phyloP scores from a whole-genome alignment of 768 basidiomycete species.

The Basidioascus undulatus region DNA sequence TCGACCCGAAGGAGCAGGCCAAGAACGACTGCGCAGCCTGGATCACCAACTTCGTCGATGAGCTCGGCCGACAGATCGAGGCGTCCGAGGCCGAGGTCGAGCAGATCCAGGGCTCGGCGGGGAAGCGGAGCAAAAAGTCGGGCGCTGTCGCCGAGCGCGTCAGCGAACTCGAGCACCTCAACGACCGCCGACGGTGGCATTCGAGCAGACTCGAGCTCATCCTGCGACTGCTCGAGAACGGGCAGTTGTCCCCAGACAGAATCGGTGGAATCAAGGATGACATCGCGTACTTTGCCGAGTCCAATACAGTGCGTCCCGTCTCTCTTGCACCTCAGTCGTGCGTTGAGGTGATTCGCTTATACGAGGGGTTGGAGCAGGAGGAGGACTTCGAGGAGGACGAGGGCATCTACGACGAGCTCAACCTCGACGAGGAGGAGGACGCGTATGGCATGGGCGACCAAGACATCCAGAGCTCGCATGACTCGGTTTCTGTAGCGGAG shows the following conservation, averaged over 20 bases:
- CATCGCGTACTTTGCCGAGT: constrained; percentile 85
- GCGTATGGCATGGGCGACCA: constrained; percentile 40
- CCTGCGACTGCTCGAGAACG: constrained; percentile 77
- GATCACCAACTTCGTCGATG: constrained; percentile 72
- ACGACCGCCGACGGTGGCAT: constrained; percentile 92
- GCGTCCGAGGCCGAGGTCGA: constrained; percentile 87
- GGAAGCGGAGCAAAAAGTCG: constrained; percentile 49
- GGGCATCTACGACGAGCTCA: constrained; percentile 91
- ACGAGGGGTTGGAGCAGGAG: constrained; percentile 29
- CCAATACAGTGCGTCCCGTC: constrained; percentile 51
- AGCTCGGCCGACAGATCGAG: constrained; percentile 79
- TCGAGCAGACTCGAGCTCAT: constrained; percentile 78
- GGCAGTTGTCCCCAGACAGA: constrained; percentile 56
- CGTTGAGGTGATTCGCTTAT: constrained; percentile 4
- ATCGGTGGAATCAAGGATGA: constrained; percentile 72
- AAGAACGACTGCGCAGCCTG: constrained; percentile 65
- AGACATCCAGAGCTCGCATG: constrained; percentile 49
- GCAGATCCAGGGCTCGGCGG: constrained; percentile 40
- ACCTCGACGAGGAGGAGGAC: constrained; percentile 89
- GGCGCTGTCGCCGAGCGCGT: constrained; percentile 41
- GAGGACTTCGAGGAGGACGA: constrained; percentile 95
- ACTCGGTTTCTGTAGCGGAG: constrained; percentile 33
- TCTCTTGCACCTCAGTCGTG: neutral
- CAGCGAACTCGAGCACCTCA: constrained; percentile 63
- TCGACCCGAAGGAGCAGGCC: constrained; percentile 93